Base-by-base conservation (phyloP, 192 early-diverging fungal genomes). In the Coemansia furcata region DNA sequence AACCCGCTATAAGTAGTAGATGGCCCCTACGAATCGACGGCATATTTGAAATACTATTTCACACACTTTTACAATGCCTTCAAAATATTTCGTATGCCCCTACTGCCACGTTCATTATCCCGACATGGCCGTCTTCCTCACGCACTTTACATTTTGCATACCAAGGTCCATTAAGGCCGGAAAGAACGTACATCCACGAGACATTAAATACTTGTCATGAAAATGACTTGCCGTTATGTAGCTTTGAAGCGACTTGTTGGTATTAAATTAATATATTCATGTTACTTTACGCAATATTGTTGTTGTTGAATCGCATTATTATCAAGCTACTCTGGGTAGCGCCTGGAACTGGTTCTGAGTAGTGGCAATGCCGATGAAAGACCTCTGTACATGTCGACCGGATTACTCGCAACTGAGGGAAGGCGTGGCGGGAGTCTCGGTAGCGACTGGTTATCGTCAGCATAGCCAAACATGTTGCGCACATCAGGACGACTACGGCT, bases 401-500 rank as follows among this genome's bases (percentile, higher is more conserved):
- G 50, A 14, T 54, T 54, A 30, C 50, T 30, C 11, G 50, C 29
- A 15, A 14, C 50, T 0, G 50, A 32, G 11, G 50, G 23, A 9
- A 54, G 50, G 4, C 50, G 50, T 12, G 26, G 23, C 23, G 50
- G 50, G 29, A 54, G 50, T 54, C 29, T 54, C 5, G 50, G 50
- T 30, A 54, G 50, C 5, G 50, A 26, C 26, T 54, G 50, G 26
- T 26, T 30, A 15, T 54, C 50, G 5, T 54, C 26, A 54, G 11
- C 50, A 54, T 54, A 54, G 50, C 50, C 50, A 54, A 54, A 54
- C 50, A 54, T 30, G 29, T 26, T 54, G 9, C 50, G 50, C 26
- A 54, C 50, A 30, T 54, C 50, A 29, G 50, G 23, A 9, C 50
- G 50, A 15, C 50, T 26, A 15, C 29, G 50, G 4, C 50, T n/a